Percentiles rank a stretch among this genome's conserved stretches.
phyloP scores from a whole-genome alignment of 2,329 filamentous ascomycete species.

The Cladobotryum protrusum region DNA sequence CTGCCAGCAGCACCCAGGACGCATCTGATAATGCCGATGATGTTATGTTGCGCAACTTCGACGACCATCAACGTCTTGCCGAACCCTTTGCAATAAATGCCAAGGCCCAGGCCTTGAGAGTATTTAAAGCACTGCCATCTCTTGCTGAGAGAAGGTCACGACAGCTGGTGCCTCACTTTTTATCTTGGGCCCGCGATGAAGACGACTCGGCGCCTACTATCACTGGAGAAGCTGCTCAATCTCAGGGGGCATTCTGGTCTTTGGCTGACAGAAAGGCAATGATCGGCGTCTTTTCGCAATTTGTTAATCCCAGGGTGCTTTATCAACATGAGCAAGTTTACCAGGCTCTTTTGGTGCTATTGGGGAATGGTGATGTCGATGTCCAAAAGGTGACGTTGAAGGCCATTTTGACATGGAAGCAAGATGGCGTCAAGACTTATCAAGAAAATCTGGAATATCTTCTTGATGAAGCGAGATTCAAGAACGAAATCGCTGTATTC shows the following conservation, averaged over 20 bases:
- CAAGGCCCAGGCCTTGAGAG: slow-evolving; percentile 71
- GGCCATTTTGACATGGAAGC: slow-evolving; percentile 84
- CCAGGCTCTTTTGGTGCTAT: slow-evolving; percentile 62
- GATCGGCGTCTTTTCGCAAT: slow-evolving; percentile 74
- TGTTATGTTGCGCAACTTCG: slow-evolving; percentile 57
- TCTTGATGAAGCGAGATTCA: slow-evolving; percentile 84
- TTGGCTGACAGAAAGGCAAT: slow-evolving; percentile 79
- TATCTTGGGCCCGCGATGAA: slow-evolving; percentile 66
- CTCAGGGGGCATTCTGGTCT: slow-evolving; percentile 51
- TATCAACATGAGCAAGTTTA: slow-evolving; percentile 74
- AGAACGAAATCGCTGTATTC: slow-evolving; percentile 87
- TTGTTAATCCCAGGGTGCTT: slow-evolving; percentile 78
- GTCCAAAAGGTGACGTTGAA: slow-evolving; percentile 81
- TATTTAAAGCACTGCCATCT: slow-evolving; percentile 65
- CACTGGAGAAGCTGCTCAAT: slow-evolving; percentile 28
- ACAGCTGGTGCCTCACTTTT: slow-evolving; percentile 74
- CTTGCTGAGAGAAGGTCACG: slow-evolving; percentile 84
- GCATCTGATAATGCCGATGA: slow-evolving; percentile 48
- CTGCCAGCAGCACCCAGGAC: slow-evolving; percentile 46
- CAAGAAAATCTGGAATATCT: slow-evolving; percentile 81
- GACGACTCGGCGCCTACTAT: slow-evolving; percentile 31
- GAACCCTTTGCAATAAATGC: slow-evolving; percentile 49
- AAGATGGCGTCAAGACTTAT: slow-evolving; percentile 66
- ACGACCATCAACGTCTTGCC: slow-evolving; percentile 53
- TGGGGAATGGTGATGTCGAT: slow-evolving; percentile 84